Conservation (phyloP, 192 early-diverging fungal genomes). For the Coemansia sp. region DNA sequence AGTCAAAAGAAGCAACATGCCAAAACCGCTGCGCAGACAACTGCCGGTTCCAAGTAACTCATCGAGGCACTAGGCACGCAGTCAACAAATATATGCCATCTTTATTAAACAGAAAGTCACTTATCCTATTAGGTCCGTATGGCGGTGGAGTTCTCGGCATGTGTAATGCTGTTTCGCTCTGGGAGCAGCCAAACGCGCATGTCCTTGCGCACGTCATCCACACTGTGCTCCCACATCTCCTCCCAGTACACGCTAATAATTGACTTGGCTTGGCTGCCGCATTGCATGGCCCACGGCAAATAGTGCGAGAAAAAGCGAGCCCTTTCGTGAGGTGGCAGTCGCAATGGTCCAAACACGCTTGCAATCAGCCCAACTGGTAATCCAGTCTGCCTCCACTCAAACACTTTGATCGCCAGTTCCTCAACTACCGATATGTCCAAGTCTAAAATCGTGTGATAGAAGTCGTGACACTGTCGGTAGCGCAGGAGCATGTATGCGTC, state of each 20-base stretch:
- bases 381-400: constrained; percentile 88
- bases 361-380: constrained; percentile 83
- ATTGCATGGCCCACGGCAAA: constrained; percentile 92
- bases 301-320: constrained; percentile 60
- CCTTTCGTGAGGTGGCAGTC: constrained; percentile 59
- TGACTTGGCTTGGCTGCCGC: constrained; percentile 65
- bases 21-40: background rate
- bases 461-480: constrained; percentile 92
- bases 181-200: constrained; percentile 63
- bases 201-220: constrained; percentile 69
- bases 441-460: constrained; percentile 87
- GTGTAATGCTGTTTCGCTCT: constrained; percentile 36
- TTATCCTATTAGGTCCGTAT: background rate
- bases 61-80: too few relatives aligned
- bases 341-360: constrained; percentile 76
- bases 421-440: constrained; percentile 76
- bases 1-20: constrained; percentile 15
- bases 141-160: constrained; percentile 22
- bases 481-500: constrained; percentile 90
- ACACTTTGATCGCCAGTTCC: constrained; percentile 93
- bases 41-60: background rate
- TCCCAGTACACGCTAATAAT: constrained; percentile 91
- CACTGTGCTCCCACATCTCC: constrained; percentile 62
- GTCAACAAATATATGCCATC: too few relatives aligned
- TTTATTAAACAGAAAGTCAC: too few relatives aligned